Base-by-base conservation (phyloP, 2,329 filamentous ascomycete genomes). In the Pseudocercospora musae region DNA sequence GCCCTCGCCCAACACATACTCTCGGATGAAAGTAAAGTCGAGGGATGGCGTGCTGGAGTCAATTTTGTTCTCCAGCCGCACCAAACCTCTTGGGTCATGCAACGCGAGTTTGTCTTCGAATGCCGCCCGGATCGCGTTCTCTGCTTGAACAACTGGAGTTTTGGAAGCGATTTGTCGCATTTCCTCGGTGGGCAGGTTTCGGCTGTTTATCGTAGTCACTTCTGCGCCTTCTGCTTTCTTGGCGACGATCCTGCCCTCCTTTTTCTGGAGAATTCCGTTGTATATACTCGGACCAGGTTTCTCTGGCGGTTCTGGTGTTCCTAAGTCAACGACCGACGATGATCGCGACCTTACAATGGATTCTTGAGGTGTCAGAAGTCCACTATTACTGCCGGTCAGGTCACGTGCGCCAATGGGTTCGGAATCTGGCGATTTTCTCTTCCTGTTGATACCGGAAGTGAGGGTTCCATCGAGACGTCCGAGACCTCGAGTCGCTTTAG, bases 21-120 rank as follows among this genome's bases (percentile, higher is more conserved):
- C 75, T 6, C 87, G 79, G 58, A 92, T 87, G 73, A 93, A 94
- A 0, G 80, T 80, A 69, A 95, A 96, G 42, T 84, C 78, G 0
- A 84, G 76, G 0, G 89, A 87, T 0, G 82, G 83, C 68, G 81
- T 67, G 69, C 80, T 61, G 1, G 81, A 76, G 67, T 89, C 87
- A 1, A 84, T 76, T 0, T 81, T 77, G 71, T 94, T 94, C 70
- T 58, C 77, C 71, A 59, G 71, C 66, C 20, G 77, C 44, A 60
- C 65, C n/a, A 54, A 23, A 1, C 52, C 52, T 37, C 31, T 21
- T 49, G n/a, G 66, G 25, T 4, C 78, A 60, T 62, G 74, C 60
- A 3, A 67, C 57, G 7, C 31, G 1, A 74, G 70, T 62, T 72
- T 70, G 20, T 68, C 56, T 15, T 74, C 54, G 57, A 82, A 80